Conservation (phyloP, 176 grass and related monocot genomes). For the Carex parvula region DNA sequence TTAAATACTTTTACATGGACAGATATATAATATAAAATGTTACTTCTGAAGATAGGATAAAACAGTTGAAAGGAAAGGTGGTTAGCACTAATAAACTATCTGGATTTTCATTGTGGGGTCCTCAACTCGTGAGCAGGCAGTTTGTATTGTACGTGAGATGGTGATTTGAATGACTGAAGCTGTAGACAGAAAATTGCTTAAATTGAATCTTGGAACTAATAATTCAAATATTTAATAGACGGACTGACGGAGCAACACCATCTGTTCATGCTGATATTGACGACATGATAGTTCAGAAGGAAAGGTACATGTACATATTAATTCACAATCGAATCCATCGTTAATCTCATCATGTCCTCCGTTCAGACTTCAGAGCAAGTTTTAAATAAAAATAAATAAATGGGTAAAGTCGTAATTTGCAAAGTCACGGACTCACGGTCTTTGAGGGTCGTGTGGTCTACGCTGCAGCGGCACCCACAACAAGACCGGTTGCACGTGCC, state of each 20-base stretch:
- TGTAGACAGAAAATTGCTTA: slow-evolving; percentile 5
- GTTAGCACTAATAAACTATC: slow-evolving; percentile 12
- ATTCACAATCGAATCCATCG: background rate
- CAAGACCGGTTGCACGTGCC: slow-evolving; percentile 21
- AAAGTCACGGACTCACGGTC: slow-evolving; percentile 12
- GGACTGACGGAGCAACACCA: no score
- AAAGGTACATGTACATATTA: background rate
- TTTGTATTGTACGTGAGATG: background rate
- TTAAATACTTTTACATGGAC: no score
- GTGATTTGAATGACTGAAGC: background rate
- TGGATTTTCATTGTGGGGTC: background rate
- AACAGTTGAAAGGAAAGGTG: background rate
- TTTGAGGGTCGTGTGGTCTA: slow-evolving; percentile 18
- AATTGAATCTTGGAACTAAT: background rate
- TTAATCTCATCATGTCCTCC: background rate
- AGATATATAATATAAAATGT: no score
- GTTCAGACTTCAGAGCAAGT: background rate
- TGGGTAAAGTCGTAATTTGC: background rate
- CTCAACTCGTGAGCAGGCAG: background rate
- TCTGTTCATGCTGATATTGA: no score
- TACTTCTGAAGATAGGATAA: background rate
- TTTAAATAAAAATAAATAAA: background rate
- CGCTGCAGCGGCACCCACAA: slow-evolving; percentile 15
- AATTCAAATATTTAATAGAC: no score
- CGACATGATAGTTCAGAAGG: background rate